These are phyloP conservation scores for Monascus purpureus DNA, from an alignment of 495 filamentous ascomycete genomes.

Conservation along the genomic window DNA sequence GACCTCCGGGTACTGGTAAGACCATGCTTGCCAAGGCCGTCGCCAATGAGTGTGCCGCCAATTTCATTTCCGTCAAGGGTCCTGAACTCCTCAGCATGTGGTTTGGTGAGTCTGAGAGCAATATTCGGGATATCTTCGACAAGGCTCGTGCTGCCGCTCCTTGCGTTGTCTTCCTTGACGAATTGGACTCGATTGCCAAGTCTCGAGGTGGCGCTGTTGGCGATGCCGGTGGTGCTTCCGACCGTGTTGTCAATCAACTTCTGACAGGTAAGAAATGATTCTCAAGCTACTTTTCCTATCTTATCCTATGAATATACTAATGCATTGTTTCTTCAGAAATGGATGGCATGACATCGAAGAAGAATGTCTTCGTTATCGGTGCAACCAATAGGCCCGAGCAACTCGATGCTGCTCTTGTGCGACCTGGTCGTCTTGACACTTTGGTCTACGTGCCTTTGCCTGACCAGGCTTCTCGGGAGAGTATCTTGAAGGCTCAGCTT, in stretches of 20 bases:
- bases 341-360: constrained; percentile 99
- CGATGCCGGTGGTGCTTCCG: constrained; percentile 94
- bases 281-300: constrained; percentile 6
- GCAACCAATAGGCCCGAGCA: constrained; percentile 98
- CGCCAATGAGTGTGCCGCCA: constrained; percentile 96
- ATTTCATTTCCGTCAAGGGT: constrained; percentile 98
- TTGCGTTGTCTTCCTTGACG: constrained; percentile 97
- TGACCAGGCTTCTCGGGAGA: constrained; percentile 70
- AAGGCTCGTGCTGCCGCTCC: constrained; percentile 97
- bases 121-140: constrained; percentile 99
- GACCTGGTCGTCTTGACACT: constrained; percentile 95
- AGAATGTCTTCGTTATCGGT: constrained; percentile 99
- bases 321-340: constrained; percentile 50
- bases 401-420: constrained; percentile 92
- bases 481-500: constrained; percentile 90
- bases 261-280: constrained; percentile 91
- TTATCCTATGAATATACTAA: constrained; percentile 26
- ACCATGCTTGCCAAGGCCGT: constrained; percentile 98
- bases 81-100: constrained; percentile 98
- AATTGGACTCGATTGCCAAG: constrained; percentile 98
- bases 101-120: constrained; percentile 99
- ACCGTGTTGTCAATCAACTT: constrained; percentile 99
- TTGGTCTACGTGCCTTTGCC: constrained; percentile 96
- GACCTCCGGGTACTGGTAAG: constrained; percentile 98
- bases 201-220: constrained; percentile 94